Conservation (phyloP, 495 filamentous ascomycete genomes). For the Copromyces sp. region DNA sequence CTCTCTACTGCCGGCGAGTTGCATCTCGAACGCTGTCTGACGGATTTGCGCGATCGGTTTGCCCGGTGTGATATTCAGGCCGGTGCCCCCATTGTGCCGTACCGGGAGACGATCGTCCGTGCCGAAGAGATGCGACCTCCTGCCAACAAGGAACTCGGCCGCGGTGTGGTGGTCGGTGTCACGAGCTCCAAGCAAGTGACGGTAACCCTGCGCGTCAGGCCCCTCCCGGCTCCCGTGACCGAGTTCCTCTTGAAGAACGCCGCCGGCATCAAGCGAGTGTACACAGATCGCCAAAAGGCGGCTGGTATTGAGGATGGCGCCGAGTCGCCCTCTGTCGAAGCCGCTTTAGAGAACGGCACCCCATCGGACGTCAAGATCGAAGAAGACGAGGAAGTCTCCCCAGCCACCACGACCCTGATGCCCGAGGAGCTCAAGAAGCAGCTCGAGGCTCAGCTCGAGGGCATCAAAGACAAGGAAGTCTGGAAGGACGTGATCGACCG, state of each 20-base stretch:
- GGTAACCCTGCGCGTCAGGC: constrained; percentile 66
- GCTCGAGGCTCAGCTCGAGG: constrained; percentile 54
- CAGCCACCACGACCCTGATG: constrained; percentile 47
- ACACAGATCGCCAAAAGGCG: constrained; percentile 50
- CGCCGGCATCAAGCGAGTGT: constrained; percentile 66
- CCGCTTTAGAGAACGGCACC: constrained; percentile 35
- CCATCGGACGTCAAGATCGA: constrained; percentile 21
- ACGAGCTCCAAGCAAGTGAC: constrained; percentile 81
- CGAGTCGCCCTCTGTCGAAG: constrained; percentile 21
- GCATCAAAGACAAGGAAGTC: constrained; percentile 53
- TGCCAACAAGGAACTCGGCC: constrained; percentile 75
- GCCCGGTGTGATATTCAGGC: constrained; percentile 92
- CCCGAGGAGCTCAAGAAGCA: constrained; percentile 65
- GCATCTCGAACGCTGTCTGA: constrained; percentile 88
- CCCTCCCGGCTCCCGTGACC: constrained; percentile 68
- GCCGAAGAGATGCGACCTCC: constrained; percentile 85
- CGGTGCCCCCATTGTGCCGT: constrained; percentile 89
- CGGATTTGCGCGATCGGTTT: constrained; percentile 87
- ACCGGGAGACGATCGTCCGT: constrained; percentile 81
- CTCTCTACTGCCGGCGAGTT: constrained; percentile 89
- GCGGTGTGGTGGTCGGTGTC: constrained; percentile 63
- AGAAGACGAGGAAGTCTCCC: constrained; percentile 39
- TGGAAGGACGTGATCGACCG: constrained; percentile 72
- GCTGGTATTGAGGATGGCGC: constrained; percentile 24
- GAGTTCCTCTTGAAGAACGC: constrained; percentile 76